Base-by-base conservation (phyloP, 129 eudicot genomes). In the Flaveria robusta region DNA sequence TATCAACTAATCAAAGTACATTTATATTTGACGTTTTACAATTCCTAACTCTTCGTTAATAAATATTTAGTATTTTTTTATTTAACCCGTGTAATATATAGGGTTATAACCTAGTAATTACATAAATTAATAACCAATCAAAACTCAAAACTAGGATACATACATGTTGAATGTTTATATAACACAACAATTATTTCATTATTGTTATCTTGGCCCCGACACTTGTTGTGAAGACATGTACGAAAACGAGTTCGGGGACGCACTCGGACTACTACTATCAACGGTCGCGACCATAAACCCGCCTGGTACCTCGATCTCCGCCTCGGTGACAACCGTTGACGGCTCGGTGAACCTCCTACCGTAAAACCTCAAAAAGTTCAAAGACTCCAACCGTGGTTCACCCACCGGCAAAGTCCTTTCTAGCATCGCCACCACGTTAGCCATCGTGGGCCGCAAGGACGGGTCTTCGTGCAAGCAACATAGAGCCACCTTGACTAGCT, bases 381-480 rank as follows among this genome's bases (percentile, higher is more conserved):
- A 68, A 7, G 83, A 85, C 68, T 88, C 95, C 24, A 82, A 19
- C 51, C 87, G 81, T 1, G 95, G 96, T 47, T 68, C 75, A 43
- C 88, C 68, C 78, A 85, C 74, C 0, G 96, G 83, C 66, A 84
- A 77, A 55, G 80, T 82, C 1, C 92, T 95, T 81, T 92, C 96
- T 50, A 92, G 62, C 86, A 90, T 88, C n/a, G 90, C 88, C 19
- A 92, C 96, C 62, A 92, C 88, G 24, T 69, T 88, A 14, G 71
- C 87, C 98, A 92, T 92, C 1, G 55, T 81, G 19, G 96, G 98
- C 71, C 98, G 83, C 52, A 83, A 51, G 8, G 78, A 47, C 1
- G 98, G 98, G 78, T 92, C 98, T 83, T 92, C 94, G 15, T 92
- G 94, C 42, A 88, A 90, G 80, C 98, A 92, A 74, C 98, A 90